phyloP scores from a whole-genome alignment of 2,329 filamentous ascomycete species.

The Tolypocladium sp. region DNA sequence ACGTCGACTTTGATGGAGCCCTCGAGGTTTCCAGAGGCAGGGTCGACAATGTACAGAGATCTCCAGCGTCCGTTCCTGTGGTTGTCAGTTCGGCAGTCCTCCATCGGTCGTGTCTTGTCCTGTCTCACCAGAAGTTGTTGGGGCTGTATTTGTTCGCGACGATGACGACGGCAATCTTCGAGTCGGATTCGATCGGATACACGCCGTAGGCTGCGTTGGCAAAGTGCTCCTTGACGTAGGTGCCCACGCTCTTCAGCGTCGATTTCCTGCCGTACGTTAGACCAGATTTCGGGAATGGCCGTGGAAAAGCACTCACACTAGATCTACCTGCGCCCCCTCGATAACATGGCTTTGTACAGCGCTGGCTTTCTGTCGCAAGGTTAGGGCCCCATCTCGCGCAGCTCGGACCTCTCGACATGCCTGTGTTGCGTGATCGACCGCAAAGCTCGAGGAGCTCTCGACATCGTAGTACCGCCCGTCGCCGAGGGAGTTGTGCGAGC shows the following conservation, averaged over 20 bases:
- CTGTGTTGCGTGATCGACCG: slow-evolving; percentile 76
- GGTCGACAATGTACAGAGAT: slow-evolving; percentile 71
- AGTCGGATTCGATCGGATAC: slow-evolving; percentile 70
- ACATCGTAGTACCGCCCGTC: slow-evolving; percentile 83
- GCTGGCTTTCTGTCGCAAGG: slow-evolving; percentile 60
- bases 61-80: slow-evolving; percentile 91
- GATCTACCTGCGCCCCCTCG: slow-evolving; percentile 66
- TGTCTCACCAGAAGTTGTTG: slow-evolving; percentile 81
- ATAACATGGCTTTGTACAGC: slow-evolving; percentile 68
- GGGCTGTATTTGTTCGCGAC: slow-evolving; percentile 97
- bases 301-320: slow-evolving; percentile 59
- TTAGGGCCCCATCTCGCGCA: neutral
- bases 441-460: slow-evolving; percentile 79
- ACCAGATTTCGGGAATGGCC: neutral
- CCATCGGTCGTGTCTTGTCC: neutral
- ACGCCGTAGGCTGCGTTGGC: slow-evolving; percentile 72
- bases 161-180: slow-evolving; percentile 68
- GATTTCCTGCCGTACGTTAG: slow-evolving; percentile 54
- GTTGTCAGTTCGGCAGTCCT: neutral
- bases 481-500: slow-evolving; percentile 74
- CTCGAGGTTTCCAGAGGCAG: slow-evolving; percentile 57
- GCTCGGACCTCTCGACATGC: slow-evolving; percentile 27
- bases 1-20: slow-evolving; percentile 89
- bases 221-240: slow-evolving; percentile 83
- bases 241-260: slow-evolving; percentile 64